Evolutionary conservation across 495 filamentous ascomycete genomes (phyloP).

Genomic region (Aspergillus wentii): DNA sequence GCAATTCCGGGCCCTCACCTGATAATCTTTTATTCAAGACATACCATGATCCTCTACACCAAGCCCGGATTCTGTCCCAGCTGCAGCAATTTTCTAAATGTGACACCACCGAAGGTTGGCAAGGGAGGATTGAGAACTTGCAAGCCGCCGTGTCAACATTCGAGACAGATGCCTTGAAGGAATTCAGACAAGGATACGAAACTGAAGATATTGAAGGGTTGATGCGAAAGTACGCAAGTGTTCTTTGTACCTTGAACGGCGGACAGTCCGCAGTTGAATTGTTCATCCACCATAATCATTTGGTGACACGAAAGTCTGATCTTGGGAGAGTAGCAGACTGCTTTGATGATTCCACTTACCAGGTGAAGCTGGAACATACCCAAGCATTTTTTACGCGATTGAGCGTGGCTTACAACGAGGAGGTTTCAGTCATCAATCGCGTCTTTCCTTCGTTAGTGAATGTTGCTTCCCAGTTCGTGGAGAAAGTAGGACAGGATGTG

Average conservation of each 20-base stretch:
- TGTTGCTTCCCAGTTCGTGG: constrained; percentile 71
- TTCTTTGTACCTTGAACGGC: constrained; percentile 78
- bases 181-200: constrained; percentile 90
- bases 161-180: constrained; percentile 81
- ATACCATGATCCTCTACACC: constrained; percentile 81
- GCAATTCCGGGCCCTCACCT: constrained; percentile 62
- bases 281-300: constrained; percentile 81
- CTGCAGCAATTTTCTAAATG: constrained; percentile 71
- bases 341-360: constrained; percentile 55
- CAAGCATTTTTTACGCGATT: constrained; percentile 75
- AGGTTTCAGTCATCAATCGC: constrained; percentile 74
- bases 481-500: constrained; percentile 79
- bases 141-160: constrained; percentile 75
- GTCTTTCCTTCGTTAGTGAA: constrained; percentile 76
- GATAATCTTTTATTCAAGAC: constrained; percentile 81
- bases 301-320: constrained; percentile 67
- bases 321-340: constrained; percentile 80
- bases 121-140: constrained; percentile 63
- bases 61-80: constrained; percentile 83
- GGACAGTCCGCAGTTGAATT: constrained; percentile 71
- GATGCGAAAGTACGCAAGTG: constrained; percentile 85
- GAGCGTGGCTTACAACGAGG: constrained; percentile 71
- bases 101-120: constrained; percentile 73
- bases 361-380: constrained; percentile 70
- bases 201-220: constrained; percentile 82